Percentiles rank a stretch among this genome's conserved stretches.
Conservation (phyloP, 2,329 filamentous ascomycete genomes). For the Alternaria infectoria region DNA sequence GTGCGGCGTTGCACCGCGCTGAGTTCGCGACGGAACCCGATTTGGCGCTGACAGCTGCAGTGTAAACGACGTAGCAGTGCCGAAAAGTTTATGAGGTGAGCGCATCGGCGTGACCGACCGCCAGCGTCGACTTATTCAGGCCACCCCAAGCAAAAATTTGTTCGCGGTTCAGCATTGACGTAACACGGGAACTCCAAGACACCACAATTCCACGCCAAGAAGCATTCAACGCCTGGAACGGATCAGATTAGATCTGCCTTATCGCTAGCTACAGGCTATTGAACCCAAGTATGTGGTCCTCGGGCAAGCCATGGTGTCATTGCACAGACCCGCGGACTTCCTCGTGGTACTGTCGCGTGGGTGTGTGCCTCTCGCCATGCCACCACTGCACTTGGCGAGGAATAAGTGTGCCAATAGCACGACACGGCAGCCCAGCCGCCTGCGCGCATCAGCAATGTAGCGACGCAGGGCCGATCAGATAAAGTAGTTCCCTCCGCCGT, state of each 20-base stretch:
- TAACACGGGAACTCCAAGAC: conserved; percentile 7
- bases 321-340: neutral
- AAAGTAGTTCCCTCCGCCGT: conserved; percentile 1
- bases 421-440: neutral
- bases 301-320: conserved; percentile 5
- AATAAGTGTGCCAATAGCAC: conserved; percentile 4
- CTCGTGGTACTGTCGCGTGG: neutral
- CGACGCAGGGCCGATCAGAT: conserved; percentile 12
- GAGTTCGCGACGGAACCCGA: neutral
- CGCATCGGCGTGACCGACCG: neutral
- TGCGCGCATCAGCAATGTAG: neutral
- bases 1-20: neutral
- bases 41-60: conserved; percentile 2
- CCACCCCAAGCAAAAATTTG: neutral
- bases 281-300: neutral
- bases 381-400: conserved; percentile 10
- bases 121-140: neutral
- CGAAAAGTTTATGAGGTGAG: neutral
- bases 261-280: neutral
- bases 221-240: neutral
- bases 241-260: conserved; percentile 19
- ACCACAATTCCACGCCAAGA: conserved; percentile 4
- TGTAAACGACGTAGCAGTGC: neutral
- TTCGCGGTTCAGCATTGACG: conserved; percentile 10
- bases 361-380: conserved; percentile 3